Conservation (phyloP, 2,329 filamentous ascomycete species). For the Aspergillus candidus region DNA sequence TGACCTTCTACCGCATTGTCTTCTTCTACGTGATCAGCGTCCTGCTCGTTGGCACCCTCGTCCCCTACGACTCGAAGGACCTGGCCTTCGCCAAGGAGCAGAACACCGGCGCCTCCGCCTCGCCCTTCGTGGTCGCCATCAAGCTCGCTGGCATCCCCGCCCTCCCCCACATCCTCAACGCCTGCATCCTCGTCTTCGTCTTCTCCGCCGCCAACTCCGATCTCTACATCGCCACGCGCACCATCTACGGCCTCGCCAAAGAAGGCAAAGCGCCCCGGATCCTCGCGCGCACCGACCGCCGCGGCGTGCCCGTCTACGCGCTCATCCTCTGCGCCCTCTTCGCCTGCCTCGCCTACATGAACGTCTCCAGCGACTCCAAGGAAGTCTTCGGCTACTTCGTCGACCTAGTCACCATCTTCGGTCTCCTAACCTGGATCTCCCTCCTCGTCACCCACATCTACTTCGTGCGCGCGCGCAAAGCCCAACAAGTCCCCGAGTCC, state of each 20-base stretch:
- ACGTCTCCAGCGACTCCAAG: constrained; percentile 53
- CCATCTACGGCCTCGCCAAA: constrained; percentile 65
- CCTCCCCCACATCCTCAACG: constrained; percentile 65
- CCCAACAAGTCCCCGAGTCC: constrained; percentile 52
- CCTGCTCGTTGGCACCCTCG: constrained; percentile 68
- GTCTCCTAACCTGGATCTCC: constrained; percentile 61
- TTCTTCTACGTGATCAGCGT: constrained; percentile 73
- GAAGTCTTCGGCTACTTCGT: constrained; percentile 60
- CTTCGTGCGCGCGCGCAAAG: constrained; percentile 58
- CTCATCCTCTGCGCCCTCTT: constrained; percentile 57
- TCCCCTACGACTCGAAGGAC: constrained; percentile 61
- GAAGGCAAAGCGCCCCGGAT: constrained; percentile 67
- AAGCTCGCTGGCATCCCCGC: constrained; percentile 55
- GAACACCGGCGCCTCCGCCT: constrained; percentile 53
- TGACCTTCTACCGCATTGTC: constrained; percentile 76
- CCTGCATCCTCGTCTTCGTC: constrained; percentile 67
- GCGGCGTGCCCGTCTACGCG: constrained; percentile 64
- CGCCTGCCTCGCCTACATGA: constrained; percentile 63
- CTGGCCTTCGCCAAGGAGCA: constrained; percentile 48
- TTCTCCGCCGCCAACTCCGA: constrained; percentile 74
- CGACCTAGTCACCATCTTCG: constrained; percentile 62
- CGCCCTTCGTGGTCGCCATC: constrained; percentile 72
- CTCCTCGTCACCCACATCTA: constrained; percentile 62
- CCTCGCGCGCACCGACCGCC: constrained; percentile 63
- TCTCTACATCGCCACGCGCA: constrained; percentile 68